These are phyloP conservation scores for Avicennia marina DNA, from an alignment of 257 asterid genomes.

Conservation along the genomic window DNA sequence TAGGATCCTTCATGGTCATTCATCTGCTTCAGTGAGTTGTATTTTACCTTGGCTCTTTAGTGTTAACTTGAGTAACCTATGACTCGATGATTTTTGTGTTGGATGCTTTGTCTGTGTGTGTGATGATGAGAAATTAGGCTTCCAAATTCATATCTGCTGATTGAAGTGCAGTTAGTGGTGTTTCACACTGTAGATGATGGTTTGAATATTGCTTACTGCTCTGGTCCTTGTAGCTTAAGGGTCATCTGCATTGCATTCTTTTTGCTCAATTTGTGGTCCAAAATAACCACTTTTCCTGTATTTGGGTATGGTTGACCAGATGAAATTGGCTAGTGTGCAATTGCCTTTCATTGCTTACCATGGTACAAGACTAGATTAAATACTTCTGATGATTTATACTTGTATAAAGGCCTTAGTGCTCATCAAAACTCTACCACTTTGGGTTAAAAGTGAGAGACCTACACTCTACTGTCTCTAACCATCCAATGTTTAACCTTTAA, in stretches of 20 bases:
- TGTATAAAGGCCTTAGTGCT: not conserved
- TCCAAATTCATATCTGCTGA: too few relatives aligned
- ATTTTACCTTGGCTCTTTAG: too few relatives aligned
- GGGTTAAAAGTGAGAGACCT: not conserved
- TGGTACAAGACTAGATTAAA: not conserved
- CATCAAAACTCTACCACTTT: not conserved
- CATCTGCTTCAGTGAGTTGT: conserved; percentile 74
- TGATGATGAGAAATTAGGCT: too few relatives aligned
- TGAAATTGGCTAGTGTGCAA: not conserved
- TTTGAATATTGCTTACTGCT: not conserved
- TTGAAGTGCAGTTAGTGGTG: not conserved
- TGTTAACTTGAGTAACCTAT: too few relatives aligned
- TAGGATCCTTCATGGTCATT: conserved; percentile 63
- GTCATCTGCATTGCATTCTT: not conserved
- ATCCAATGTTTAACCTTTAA: too few relatives aligned
- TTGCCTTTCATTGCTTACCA: not conserved
- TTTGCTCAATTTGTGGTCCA: not conserved
- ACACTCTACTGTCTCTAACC: too few relatives aligned
- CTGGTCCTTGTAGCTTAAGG: not conserved
- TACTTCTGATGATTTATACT: not conserved
- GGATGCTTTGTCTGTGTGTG: too few relatives aligned
- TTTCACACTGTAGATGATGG: not conserved
- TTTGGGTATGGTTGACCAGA: not conserved
- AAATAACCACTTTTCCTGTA: too few relatives aligned
- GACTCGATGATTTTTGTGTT: too few relatives aligned